Base-by-base conservation (phyloP, 2,329 filamentous ascomycete genomes). In the Calonectria fujianensis region DNA sequence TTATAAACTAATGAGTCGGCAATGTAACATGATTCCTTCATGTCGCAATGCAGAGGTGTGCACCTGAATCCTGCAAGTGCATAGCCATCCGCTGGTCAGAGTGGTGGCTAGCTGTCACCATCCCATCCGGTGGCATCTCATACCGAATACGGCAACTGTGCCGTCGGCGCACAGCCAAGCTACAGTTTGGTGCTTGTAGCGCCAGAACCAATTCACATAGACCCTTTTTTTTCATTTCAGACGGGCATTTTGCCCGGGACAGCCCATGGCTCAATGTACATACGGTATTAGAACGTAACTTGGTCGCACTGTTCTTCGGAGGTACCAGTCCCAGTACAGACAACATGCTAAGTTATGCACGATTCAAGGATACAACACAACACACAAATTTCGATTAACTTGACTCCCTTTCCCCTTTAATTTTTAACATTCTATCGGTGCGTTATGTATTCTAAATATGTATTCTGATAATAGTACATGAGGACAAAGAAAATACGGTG, bases 101-200 rank as follows among this genome's bases (percentile, higher is more conserved):
- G 39, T 20, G 37, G 37, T 29, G 57, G 14, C 37, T 27, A 37
- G 7, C 37, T 7, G 32, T 39, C 57, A 41, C 35, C 24, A 41
- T 24, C 13, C 6, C n/a, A 41, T 63, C 35, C 57, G 57, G 57
- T 63, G 57, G 57, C 35, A 41, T 63, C 57, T 29, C 39, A 41
- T 63, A 27, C 57, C 57, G 4, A 31, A 63, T 29, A 8, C n/a
- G 37, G 57, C 39, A 63, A 63, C 57, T 37, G 7, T 41, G 57
- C 57, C 57, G 57, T 63, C 24, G 57, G 57, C 35, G 35, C 57
- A 29, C 35, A 63, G 57, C 57, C 18, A 63, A 31, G 35, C 37
- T 20, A 20, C 37, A 8, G 24, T 16, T n/a, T 39, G 24, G 24
- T 3, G n/a, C 4, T 18, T 39, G 6, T 7, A 63, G 24, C 37